These are phyloP conservation scores for Darksidea phi DNA, from an alignment of 495 filamentous ascomycete species.

Conservation along the genomic window DNA sequence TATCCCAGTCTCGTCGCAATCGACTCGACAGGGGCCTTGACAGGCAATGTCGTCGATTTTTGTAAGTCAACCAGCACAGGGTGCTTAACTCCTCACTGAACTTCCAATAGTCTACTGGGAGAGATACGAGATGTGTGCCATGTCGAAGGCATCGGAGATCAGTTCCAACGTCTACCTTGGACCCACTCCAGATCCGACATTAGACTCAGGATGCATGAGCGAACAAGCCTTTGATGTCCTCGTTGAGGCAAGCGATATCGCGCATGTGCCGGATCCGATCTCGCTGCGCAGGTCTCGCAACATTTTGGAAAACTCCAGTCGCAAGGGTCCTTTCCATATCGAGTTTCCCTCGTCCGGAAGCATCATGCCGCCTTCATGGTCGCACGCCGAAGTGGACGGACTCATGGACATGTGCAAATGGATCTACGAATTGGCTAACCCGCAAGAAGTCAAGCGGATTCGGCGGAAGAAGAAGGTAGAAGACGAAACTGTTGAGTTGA, in stretches of 20 bases:
- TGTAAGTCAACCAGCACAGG: constrained; percentile 49
- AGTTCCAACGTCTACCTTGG: constrained; percentile 87
- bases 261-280: constrained; percentile 59
- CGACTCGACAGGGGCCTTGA: constrained; percentile 69
- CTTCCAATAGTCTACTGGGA: constrained; percentile 68
- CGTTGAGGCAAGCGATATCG: constrained; percentile 84
- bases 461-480: constrained; percentile 35
- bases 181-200: constrained; percentile 71
- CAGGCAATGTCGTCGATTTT: constrained; percentile 83
- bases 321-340: constrained; percentile 55
- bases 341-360: constrained; percentile 93
- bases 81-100: neutral
- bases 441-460: constrained; percentile 44
- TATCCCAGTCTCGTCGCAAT: constrained; percentile 69
- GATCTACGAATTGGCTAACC: constrained; percentile 77
- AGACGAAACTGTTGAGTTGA: constrained; percentile 49
- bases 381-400: constrained; percentile 73
- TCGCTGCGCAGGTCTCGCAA: constrained; percentile 59
- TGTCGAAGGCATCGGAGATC: constrained; percentile 88
- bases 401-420: constrained; percentile 83
- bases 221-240: constrained; percentile 62
- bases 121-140: constrained; percentile 84
- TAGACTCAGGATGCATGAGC: constrained; percentile 32
- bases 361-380: constrained; percentile 77
- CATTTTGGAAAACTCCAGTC: constrained; percentile 45